Base-by-base conservation (phyloP, 805 yeast species). In the Candida dajiaensis region DNA sequence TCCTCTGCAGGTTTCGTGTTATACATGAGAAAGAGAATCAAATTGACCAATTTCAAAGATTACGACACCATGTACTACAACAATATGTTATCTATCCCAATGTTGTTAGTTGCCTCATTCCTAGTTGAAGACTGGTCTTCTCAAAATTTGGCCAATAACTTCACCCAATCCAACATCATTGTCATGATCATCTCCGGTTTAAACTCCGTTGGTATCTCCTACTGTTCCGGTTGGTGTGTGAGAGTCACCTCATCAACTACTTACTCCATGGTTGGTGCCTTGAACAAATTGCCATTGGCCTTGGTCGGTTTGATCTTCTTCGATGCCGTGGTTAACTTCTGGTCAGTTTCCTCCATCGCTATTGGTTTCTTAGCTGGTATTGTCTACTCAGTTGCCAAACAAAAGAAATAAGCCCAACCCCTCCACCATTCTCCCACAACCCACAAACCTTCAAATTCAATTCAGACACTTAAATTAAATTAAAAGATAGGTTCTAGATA, bases 191-290 rank as follows among this genome's bases (percentile, higher is more conserved):
- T 92, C 64, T 88, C 97, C 33, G 99, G 99, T 69, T 79, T 87
- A 57, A 84, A 95, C 40, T 85, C 97, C 28, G 96, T 94, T 45
- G 97, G 96, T 73, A 94, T 94, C 66, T 92, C 98, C 40, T 94
- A 94, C 80, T 89, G 97, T 70, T 89, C 98, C 12, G 99, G 97
- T 51, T 94, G 99, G 99, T 94, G 99, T 80, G 96, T 94, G 55
- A 88, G 99, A 74, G 98, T 94, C 54, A 94, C 99, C 39, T 89
- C 97, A 20, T 90, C 98, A 23, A 94, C 99, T 46, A 94, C 99
- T 46, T 94, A 94, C 74, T 89, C 97, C 45, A 94, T 94, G 99
- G 98, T 94, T 49, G 99, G 99, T 68, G 99, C 99, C 46, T 80
- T 94, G 69, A 94, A 94, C 81, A 94, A 94, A 73, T 81, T 94